Base-by-base conservation (phyloP, 164 flowering plant species). In the Paratinospora sagittata region DNA sequence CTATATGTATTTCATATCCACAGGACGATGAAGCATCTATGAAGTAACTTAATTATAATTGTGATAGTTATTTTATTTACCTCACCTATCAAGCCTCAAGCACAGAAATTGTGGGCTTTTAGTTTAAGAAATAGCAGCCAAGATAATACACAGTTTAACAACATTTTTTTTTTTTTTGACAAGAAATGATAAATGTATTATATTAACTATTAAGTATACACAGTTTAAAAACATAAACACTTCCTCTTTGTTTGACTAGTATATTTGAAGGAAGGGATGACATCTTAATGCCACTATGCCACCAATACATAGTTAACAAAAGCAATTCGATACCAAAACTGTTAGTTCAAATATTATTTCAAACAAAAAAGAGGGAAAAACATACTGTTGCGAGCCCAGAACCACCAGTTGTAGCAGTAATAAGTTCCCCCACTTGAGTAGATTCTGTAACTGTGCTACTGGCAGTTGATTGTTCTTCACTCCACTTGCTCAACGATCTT, bases 401-500 rank as follows among this genome's bases (percentile, higher is more conserved):
- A 76, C 76, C 81, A 78, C 71, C 43, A 47, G 72, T 66, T 70
- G 74, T 66, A 57, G 80, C 76, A 70, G 75, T 80, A 27, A 88
- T 69, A 73, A 89, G 86, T 72, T 90, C 95, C 76, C 93, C 88
- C 55, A 77, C 92, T 74, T 87, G 91, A 81, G 82, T 84, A 74
- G 91, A 81, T 75, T 90, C 98, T 21, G 88, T 85, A 62, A 90
- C 67, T 58, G 86, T 71, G 85, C 93, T 86, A 78, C 83, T 81
- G 47, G 81, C 76, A 65, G 90, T 82, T 37, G 92, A 90, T 39
- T 84, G 76, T 36, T 90, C 97, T 61, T 89, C 96, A 85, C 71
- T 88, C 88, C 85, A 83, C 74, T 80, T 88, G 89, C 94, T 89
- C 27, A 87, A 85, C 19, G 96, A 92, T 84, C 87, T 85, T 82